phyloP scores from a whole-genome alignment of 441 rosid genomes.

The Eruca vesicaria region DNA sequence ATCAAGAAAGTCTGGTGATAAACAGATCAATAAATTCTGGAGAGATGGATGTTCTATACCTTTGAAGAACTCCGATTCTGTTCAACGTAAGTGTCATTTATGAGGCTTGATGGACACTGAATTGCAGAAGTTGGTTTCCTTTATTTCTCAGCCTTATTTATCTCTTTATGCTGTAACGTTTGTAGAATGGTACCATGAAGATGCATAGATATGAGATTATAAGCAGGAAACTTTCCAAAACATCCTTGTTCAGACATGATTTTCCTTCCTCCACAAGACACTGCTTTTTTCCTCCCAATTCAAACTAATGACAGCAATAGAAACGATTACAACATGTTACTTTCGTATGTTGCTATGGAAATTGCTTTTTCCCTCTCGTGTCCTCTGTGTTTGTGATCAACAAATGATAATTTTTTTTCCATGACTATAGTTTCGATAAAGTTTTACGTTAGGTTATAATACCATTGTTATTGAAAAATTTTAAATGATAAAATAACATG shows the following conservation, averaged over 20 bases:
- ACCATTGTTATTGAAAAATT: no score
- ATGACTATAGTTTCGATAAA: background rate
- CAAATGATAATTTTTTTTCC: background rate
- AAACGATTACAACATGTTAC: constrained; percentile 33
- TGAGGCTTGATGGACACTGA: constrained; percentile 54
- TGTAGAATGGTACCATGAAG: constrained; percentile 96
- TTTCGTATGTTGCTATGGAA: constrained; percentile 72
- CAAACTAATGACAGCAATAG: constrained; percentile 31
- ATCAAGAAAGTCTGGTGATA: constrained; percentile 66
- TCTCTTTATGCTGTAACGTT: background rate
- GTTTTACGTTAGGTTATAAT: background rate
- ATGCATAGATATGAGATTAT: constrained; percentile 78
- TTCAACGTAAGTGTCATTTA: constrained; percentile 65
- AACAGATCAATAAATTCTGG: constrained; percentile 60
- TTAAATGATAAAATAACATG: background rate
- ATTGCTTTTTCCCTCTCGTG: constrained; percentile 45
- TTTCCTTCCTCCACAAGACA: constrained; percentile 49
- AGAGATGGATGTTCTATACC: constrained; percentile 42
- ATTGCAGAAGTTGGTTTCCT: constrained; percentile 15
- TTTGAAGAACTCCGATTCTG: constrained; percentile 31
- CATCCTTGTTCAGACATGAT: constrained; percentile 46
- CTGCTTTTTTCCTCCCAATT: constrained; percentile 42
- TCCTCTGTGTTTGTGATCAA: background rate
- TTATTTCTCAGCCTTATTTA: constrained; percentile 1
- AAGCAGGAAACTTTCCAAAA: constrained; percentile 52